Evolutionary conservation across 768 basidiomycete species (phyloP).

Genomic region (Rhizopogon rudus): DNA sequence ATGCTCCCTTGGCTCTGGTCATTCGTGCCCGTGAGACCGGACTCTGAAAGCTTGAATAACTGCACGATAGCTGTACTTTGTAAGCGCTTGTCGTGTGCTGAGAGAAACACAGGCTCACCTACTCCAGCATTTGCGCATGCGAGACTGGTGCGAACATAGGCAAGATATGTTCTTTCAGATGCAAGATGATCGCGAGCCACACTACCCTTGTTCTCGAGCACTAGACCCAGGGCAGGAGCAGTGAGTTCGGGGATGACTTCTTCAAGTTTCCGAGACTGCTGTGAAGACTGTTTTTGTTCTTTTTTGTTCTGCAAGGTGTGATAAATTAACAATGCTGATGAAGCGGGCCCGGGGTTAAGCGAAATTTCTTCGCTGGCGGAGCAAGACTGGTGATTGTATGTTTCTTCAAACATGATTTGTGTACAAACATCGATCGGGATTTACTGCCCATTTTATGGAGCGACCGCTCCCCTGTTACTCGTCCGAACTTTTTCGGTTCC

Average conservation of each 20-base stretch:
- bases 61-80: slow-evolving; percentile 44
- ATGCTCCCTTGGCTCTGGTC: background rate
- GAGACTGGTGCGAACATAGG: slow-evolving; percentile 61
- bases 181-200: slow-evolving; percentile 64
- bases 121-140: slow-evolving; percentile 56
- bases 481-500: too few relatives aligned
- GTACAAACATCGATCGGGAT: background rate
- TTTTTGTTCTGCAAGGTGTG: background rate
- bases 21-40: slow-evolving; percentile 14
- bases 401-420: background rate
- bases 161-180: slow-evolving; percentile 58
- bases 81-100: background rate
- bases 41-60: slow-evolving; percentile 35
- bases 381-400: background rate
- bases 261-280: background rate
- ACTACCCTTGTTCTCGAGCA: slow-evolving; percentile 54
- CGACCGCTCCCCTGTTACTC: too few relatives aligned
- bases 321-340: background rate
- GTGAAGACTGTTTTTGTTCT: background rate
- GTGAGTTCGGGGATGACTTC: slow-evolving; percentile 1
- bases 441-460: background rate
- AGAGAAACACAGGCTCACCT: slow-evolving; percentile 32
- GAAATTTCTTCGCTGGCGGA: too few relatives aligned
- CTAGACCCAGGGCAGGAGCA: slow-evolving; percentile 21
- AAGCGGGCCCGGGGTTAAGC: background rate